Evolutionary conservation across 1,284 basidiomycete genomes (phyloP).

Genomic region (Cryptococcus sp.): DNA sequence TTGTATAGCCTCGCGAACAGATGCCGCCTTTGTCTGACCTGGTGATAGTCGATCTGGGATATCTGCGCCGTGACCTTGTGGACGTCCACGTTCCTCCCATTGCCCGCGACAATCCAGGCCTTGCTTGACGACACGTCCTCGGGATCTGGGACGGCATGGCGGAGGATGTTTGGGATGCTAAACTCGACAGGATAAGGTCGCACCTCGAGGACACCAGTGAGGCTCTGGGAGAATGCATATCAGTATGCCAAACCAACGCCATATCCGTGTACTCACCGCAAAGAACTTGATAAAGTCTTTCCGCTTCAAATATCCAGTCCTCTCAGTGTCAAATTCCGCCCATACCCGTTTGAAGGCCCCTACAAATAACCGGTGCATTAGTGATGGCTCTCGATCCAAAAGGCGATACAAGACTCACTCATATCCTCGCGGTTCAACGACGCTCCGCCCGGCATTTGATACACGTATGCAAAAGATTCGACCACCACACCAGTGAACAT

Average conservation of each 20-base stretch:
- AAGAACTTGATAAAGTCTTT: conserved; percentile 76
- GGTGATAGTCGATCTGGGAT: conserved; percentile 61
- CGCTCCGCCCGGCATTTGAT: conserved; percentile 75
- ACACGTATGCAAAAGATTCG: conserved; percentile 94
- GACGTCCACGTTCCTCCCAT: conserved; percentile 61
- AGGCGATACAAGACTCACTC: conserved; percentile 51
- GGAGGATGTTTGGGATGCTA: conserved; percentile 60
- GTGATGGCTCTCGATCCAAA: background rate
- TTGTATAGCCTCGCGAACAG: conserved; percentile 75
- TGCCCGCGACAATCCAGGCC: conserved; percentile 28
- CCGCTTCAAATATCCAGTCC: conserved; percentile 74
- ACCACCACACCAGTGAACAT: conserved; percentile 95
- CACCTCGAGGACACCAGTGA: conserved; percentile 68
- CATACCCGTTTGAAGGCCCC: conserved; percentile 86
- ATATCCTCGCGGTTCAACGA: conserved; percentile 85
- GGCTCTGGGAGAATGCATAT: conserved; percentile 14
- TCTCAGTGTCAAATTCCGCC: conserved; percentile 75
- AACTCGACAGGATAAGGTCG: conserved; percentile 72
- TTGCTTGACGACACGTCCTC: conserved; percentile 25
- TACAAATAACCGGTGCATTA: conserved; percentile 6
- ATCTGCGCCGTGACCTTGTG: conserved; percentile 61
- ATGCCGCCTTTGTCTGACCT: conserved; percentile 63
- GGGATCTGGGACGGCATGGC: conserved; percentile 26
- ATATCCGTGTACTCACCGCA: conserved; percentile 56
- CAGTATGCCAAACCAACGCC: background rate